Percentiles rank a stretch among this genome's conserved stretches.
These are phyloP conservation scores for Rhododendron simsii DNA, from an alignment of 148 eudicot genomes.

Conservation along the genomic window DNA sequence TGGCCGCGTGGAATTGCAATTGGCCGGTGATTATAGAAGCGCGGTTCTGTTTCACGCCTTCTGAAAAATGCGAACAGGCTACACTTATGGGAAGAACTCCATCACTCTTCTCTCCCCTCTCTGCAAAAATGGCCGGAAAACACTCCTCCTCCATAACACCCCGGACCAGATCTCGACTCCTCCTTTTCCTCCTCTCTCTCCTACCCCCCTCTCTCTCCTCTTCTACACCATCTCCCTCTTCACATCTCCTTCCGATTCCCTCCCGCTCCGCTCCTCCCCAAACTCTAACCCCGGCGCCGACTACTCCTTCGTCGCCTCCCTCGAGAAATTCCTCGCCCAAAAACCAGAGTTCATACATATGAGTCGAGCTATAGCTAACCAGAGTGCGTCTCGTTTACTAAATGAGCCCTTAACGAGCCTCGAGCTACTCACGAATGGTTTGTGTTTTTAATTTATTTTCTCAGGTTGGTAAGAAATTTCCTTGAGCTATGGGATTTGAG, in stretches of 20 bases:
- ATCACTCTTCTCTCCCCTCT: too few relatives aligned
- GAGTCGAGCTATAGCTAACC: background rate
- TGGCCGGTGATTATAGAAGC: too few relatives aligned
- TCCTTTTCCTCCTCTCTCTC: too few relatives aligned
- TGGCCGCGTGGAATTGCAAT: too few relatives aligned
- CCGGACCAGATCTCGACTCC: too few relatives aligned
- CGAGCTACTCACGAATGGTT: background rate
- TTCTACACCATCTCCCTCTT: slow-evolving; percentile 28
- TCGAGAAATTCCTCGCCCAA: too few relatives aligned
- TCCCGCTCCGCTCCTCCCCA: slow-evolving; percentile 8
- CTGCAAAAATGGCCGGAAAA: too few relatives aligned
- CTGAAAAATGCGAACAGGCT: too few relatives aligned
- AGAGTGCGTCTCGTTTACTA: background rate
- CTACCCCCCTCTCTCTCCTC: slow-evolving; percentile 42
- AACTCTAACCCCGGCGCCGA: slow-evolving; percentile 35
- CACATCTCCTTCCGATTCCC: slow-evolving; percentile 19
- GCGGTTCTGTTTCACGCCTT: too few relatives aligned
- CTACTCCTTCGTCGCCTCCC: slow-evolving; percentile 72
- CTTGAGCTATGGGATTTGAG: background rate
- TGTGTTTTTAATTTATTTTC: background rate
- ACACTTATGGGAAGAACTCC: too few relatives aligned
- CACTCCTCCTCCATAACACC: too few relatives aligned
- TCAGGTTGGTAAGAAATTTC: background rate
- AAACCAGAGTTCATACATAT: background rate
- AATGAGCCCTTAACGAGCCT: background rate